Evolutionary conservation across 2,329 filamentous ascomycete genomes (phyloP), one percentile per base, ranked within the genome.

Genomic region (Pestalotiopsis sp.): DNA sequence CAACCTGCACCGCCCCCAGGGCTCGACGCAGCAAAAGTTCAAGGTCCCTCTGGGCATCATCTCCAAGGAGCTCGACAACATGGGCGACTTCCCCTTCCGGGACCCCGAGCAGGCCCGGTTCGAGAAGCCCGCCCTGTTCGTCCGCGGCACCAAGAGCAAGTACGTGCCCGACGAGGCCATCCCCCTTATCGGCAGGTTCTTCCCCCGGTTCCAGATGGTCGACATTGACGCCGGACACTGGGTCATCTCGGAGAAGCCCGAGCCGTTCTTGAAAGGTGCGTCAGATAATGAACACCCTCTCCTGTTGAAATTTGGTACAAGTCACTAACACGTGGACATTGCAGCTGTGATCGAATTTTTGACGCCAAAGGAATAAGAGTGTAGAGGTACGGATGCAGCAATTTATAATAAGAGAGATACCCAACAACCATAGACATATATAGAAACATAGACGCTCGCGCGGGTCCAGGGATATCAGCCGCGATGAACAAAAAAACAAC

Each of bases 61-160:
- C 0, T 90, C 86, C 4, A 84, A 86, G 62, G 85, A 90, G 0
- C 83, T 99, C 56, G 87, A 90, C 73, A 85, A 93, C 72, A 89
- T 98, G 83, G 94, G 93, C 1, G 94, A 97, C 74, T 99, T 99
- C 76, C 95, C 96, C 0, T 97, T 91, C 83, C 91, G 88, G 72
- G 86, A 94, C 74, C 91, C 94, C 0, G 85, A 88, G n/a, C 81
- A 86, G 71, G 82, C 84, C 41, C 86, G 90, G 31, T 98, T 93
- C 76, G 85, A 89, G 73, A 94, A 94, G 71, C 93, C 91, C 0
- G 91, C 94, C 14, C 84, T 98, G 25, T 94, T 98, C 73, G 86
- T 98, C 6, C 83, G 94, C 66, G 94, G 94, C 20, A 94, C 91
- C 0, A 84, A 86, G 79, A 95, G 92, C 81, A 88, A 87, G 73